Percentiles rank a stretch among this genome's conserved stretches.
phyloP scores from a whole-genome alignment of 352 stramenopile genomes.

The Phytopythium delawarense region DNA sequence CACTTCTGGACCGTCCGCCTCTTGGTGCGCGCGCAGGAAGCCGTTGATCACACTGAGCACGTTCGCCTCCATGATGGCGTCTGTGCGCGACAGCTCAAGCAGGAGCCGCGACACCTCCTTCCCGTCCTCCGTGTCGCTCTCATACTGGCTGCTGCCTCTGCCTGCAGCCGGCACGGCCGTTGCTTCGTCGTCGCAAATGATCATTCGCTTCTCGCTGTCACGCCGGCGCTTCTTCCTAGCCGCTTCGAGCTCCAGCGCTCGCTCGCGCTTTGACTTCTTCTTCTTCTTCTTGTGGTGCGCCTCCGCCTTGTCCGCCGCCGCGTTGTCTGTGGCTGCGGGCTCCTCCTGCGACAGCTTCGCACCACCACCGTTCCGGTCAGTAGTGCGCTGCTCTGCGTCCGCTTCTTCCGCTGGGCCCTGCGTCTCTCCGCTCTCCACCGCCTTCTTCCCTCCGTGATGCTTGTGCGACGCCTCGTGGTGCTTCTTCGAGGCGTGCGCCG shows the following conservation, averaged over 20 bases:
- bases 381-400: slow-evolving; percentile 7
- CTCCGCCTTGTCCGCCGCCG: neutral
- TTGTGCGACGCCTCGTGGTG: slow-evolving; percentile 5
- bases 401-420: slow-evolving; percentile 12
- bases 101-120: slow-evolving; percentile 72
- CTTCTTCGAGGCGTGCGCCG: neutral
- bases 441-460: neutral
- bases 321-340: neutral
- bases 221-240: slow-evolving; percentile 39
- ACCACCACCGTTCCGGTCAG: slow-evolving; percentile 7
- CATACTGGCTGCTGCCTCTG: slow-evolving; percentile 4
- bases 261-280: slow-evolving; percentile 31
- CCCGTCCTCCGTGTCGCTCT: slow-evolving; percentile 40
- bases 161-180: neutral
- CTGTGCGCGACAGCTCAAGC: slow-evolving; percentile 59
- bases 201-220: slow-evolving; percentile 62
- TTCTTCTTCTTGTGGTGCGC: slow-evolving; percentile 40
- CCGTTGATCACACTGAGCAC: slow-evolving; percentile 80
- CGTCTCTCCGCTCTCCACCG: neutral
- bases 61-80: slow-evolving; percentile 83
- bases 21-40: slow-evolving; percentile 74
- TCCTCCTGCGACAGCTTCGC: neutral
- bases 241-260: slow-evolving; percentile 13
- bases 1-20: slow-evolving; percentile 79
- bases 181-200: slow-evolving; percentile 82